Evolutionary conservation across 495 filamentous ascomycete species (phyloP).

Genomic region (Halenospora varia): DNA sequence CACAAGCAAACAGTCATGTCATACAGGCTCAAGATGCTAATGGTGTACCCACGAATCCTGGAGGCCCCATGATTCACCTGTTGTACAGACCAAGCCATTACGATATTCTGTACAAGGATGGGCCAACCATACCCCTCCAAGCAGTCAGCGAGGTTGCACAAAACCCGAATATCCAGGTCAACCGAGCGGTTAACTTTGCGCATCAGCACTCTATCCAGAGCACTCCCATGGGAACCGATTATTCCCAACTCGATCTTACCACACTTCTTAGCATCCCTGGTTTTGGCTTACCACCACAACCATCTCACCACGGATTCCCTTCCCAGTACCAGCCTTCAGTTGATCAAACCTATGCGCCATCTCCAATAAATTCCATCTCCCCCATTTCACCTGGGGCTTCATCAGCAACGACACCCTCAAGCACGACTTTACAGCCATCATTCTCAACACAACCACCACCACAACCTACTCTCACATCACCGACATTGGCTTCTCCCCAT

Average conservation of each 20-base stretch:
- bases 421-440: constrained; percentile 31
- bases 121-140: constrained; percentile 43
- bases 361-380: constrained; percentile 23
- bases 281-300: constrained; percentile 25
- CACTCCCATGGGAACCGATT: constrained; percentile 35
- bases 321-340: constrained; percentile 14
- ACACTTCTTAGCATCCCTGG: constrained; percentile 43
- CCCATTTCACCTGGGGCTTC: constrained; percentile 27
- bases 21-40: constrained; percentile 55
- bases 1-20: constrained; percentile 72
- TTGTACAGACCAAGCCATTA: constrained; percentile 79
- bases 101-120: constrained; percentile 82
- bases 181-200: constrained; percentile 38
- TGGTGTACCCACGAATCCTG: constrained; percentile 38
- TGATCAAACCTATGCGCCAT: constrained; percentile 18
- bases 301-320: constrained; percentile 19
- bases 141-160: constrained; percentile 39
- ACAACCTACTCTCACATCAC: constrained; percentile 34
- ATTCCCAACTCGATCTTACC: constrained; percentile 33
- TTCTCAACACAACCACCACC: constrained; percentile 38
- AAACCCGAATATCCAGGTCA: constrained; percentile 49
- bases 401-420: constrained; percentile 25
- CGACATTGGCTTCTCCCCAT: constrained; percentile 19
- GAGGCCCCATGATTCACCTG: constrained; percentile 41
- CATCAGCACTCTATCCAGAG: constrained; percentile 30